Evolutionary conservation across 140 eudicot genomes (phyloP).

Genomic region (Cichorium intybus): DNA sequence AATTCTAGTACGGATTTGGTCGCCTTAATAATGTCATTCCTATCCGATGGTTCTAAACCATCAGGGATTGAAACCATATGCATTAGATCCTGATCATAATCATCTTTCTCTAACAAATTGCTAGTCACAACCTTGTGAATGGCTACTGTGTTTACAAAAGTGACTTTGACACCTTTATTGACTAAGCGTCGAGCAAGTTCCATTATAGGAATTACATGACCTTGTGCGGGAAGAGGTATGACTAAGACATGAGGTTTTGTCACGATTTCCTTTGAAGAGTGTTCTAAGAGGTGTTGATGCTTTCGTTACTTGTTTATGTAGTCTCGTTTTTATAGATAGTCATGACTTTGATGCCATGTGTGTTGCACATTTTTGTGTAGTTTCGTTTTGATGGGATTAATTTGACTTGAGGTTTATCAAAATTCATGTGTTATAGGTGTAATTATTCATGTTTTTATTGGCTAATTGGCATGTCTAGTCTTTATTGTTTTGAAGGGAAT

Average conservation of each 20-base stretch:
- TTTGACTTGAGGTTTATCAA: neutral
- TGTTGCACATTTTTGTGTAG: neutral
- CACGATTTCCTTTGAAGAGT: neutral
- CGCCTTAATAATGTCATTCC: constrained; percentile 32
- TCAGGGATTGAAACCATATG: constrained; percentile 50
- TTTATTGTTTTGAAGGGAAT: no score
- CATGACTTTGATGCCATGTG: neutral
- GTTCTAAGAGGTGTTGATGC: neutral
- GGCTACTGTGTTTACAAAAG: constrained; percentile 53
- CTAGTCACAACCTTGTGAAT: constrained; percentile 38
- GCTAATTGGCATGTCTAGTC: neutral
- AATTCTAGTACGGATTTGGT: neutral
- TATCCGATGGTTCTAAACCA: constrained; percentile 50
- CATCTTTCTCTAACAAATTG: constrained; percentile 14
- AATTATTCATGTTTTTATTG: no score
- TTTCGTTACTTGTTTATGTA: neutral
- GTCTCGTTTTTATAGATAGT: neutral
- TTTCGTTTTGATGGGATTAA: neutral
- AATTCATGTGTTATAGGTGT: neutral
- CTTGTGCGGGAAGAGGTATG: constrained; percentile 68
- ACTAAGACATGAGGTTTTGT: constrained; percentile 28
- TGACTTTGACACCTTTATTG: constrained; percentile 41
- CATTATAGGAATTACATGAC: constrained; percentile 64
- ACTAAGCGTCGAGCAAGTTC: constrained; percentile 43
- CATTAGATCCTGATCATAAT: constrained; percentile 16